A percentile compares a stretch with the other conserved stretches of the same genome.
Evolutionary conservation across 331 rosid genomes (phyloP).

Genomic region (Dryas integrifolia): DNA sequence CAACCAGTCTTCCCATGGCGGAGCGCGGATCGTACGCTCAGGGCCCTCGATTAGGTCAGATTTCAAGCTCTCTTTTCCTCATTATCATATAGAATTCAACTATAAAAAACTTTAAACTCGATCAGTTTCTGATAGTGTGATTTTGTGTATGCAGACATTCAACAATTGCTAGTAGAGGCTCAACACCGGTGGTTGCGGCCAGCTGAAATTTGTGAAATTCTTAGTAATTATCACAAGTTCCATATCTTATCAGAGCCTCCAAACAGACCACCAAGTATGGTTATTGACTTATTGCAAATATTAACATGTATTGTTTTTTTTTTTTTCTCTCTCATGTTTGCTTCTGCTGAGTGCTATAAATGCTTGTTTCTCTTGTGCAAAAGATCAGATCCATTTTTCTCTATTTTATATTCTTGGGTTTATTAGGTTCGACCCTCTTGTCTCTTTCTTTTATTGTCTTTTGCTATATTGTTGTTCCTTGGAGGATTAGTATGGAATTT

Average conservation of each 20-base stretch:
- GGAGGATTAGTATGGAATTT: too few relatives aligned
- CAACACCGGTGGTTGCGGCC: constrained; percentile 90
- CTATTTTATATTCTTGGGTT: too few relatives aligned
- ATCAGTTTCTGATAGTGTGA: constrained; percentile 13
- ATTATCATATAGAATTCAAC: neutral
- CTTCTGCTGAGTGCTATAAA: too few relatives aligned
- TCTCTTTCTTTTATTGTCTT: neutral
- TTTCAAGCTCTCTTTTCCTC: constrained; percentile 13
- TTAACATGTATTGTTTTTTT: neutral
- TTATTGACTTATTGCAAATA: constrained; percentile 10
- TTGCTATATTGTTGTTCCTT: too few relatives aligned
- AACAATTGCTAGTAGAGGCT: constrained; percentile 70
- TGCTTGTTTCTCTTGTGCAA: neutral
- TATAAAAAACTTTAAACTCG: neutral
- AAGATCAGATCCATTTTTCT: neutral
- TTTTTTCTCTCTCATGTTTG: too few relatives aligned
- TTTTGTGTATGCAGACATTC: constrained; percentile 57
- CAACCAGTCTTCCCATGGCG: constrained; percentile 47
- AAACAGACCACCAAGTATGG: constrained; percentile 73
- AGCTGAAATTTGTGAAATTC: constrained; percentile 96
- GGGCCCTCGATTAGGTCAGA: constrained; percentile 72
- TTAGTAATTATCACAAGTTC: constrained; percentile 63
- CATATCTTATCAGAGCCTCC: constrained; percentile 78
- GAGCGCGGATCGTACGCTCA: constrained; percentile 56
- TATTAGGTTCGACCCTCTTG: neutral